Base-by-base conservation (phyloP, 352 stramenopile species). In the Phytophthora pisi region DNA sequence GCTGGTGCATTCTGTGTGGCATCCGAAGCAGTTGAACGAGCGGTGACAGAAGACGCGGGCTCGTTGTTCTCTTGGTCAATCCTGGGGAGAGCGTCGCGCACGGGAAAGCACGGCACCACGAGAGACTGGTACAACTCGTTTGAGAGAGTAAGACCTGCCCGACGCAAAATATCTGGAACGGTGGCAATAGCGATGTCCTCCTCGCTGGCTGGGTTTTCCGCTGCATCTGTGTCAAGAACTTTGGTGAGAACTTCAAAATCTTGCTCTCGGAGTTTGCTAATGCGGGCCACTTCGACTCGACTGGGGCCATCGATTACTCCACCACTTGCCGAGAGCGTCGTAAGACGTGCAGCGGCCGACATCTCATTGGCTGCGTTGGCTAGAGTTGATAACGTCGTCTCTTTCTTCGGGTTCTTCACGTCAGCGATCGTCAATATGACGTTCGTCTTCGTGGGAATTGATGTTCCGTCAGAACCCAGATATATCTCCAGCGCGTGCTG, bases 251-350 rank as follows among this genome's bases (percentile, higher is more conserved):
- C 23, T 4, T 72, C 58, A 57, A 88, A 91, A 36, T 92, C 83
- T n/a, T 43, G 60, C 50, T 88, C 78, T 3, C 82, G 74, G 0
- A 93, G 72, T 40, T 90, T 76, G 40, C 82, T 92, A 58, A 91
- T 93, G 3, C 71, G 61, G 1, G 86, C 70, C n/a, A 92, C 72
- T 31, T 90, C 77, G 16, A 93, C 57, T 46, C 63, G 78, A 15
- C 51, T 79, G 0, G 86, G 86, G 0, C 83, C 86, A 61, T 92
- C 81, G 36, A 93, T 81, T 24, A 92, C 83, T 5, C 80, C 75
- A 8, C 77, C 78, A 56, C 60, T 80, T 5, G 69, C 24, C 0
- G 75, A 77, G 2, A 91, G 64, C 43, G 82, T 92, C 4, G 80
- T 92, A 13, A 93, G 59, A 0, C 80, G 61, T 28, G 74, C 81